Base-by-base conservation (phyloP, 1,284 basidiomycete genomes). In the Xerocomus nothofagi region DNA sequence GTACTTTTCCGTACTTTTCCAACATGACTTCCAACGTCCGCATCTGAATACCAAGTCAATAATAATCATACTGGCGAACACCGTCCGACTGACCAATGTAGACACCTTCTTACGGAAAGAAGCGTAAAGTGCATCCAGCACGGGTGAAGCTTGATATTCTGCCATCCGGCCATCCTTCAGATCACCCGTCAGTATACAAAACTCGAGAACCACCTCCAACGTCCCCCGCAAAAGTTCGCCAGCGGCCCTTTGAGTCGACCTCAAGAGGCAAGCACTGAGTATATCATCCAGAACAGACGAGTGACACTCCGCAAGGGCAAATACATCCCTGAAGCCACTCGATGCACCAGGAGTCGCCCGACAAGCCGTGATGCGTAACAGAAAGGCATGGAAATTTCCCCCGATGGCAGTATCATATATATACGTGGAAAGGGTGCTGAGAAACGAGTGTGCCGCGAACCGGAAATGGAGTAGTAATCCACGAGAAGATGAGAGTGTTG, bases 341-440 rank as follows among this genome's bases (percentile, higher is more conserved):
- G 57, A 51, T 20, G 57, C 44, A 6, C 58, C 51, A 6, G 57
- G 53, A 3, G 48, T 58, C 18, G 62, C 63, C 15, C 66, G 63
- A 48, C 68, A 55, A 48, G 67, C 48, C n/a, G 67, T 48, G 41
- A 81, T 59, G 20, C 67, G 72, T 5, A 62, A 66, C 17, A 90
- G 68, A 71, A 93, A 90, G 1, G 78, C 73, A 53, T 84, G 81
- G 60, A 90, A 87, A 62, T 88, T 86, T 14, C 80, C 80, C 9
- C 82, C 78, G 51, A 94, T 89, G 3, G 83, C 91, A 10, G 80
- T 81, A 63, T 92, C 88, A 48, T 85, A 84, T 18, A 91, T 73
- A 58, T 94, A 91, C 30, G 78, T 73, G 4, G 79, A 80, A 15
- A 93, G 70, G 6, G 73, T 73, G 18, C 73, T 73, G 37, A 92